Evolutionary conservation across 192 early-diverging fungal species (phyloP), one percentile per base, ranked within the genome.

Genomic region (Coemansia sp.): DNA sequence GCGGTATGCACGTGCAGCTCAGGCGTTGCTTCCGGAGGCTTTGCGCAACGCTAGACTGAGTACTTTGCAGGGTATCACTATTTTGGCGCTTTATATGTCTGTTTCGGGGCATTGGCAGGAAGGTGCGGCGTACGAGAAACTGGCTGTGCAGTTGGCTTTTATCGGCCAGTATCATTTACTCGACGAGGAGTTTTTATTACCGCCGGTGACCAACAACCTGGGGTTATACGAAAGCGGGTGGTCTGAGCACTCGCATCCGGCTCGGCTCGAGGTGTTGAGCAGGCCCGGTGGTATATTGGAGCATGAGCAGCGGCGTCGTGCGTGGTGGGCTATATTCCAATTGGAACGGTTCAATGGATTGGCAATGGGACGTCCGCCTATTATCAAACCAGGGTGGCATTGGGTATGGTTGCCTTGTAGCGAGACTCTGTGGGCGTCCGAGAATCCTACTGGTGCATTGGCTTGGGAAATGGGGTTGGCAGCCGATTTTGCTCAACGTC

Each of bases 361-460:
- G 65, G 81, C 81, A 9, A 83, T 83, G 81, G 81, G 81, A 1
- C 64, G 81, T 2, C 81, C 81, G 59, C 75, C 81, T 0, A 83
- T 83, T 14, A 83, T 83, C 61, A 83, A 83, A 52, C 81, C 75
- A 20, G 81, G 81, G 17, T 83, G 81, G 81, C 81, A 83, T 61
- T 83, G 81, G 81, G 81, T 83, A 22, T 83, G 81, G 81, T 69
- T 83, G 22, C 81, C 81, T 6, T 83, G 81, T 66, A 66, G 63
- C 57, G 81, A 83, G 51, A 69, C 64, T 4, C 68, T 83, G 66
- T 83, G 81, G 81, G 66, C 75, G 2, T 54, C 54, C 9, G 75
- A 74, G 5, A 64, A 78, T 36, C 81, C 81, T 8, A 41, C 54
- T 2, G 75, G 75, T 18, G 43, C 71, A 39, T 72, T 83, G 35